Evolutionary conservation across 192 early-diverging fungal species (phyloP).

Genomic region (Umbelopsis isabellina): DNA sequence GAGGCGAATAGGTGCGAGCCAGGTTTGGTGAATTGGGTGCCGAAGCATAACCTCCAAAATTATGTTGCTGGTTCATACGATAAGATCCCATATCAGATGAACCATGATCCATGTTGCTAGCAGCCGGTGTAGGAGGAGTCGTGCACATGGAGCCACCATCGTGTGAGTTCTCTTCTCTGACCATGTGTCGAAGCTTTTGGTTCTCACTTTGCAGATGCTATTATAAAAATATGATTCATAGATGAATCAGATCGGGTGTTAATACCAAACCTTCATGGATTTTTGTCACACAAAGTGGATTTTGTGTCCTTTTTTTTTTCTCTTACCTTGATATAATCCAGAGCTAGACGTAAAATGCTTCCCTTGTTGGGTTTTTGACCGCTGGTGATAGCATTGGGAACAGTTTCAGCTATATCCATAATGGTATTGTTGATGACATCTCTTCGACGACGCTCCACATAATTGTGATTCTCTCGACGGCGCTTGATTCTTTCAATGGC

Average conservation of each 20-base stretch:
- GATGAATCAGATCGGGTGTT: too few species aligned
- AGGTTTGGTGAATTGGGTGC: conserved; percentile 28
- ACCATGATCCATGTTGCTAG: neutral
- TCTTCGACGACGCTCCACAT: conserved; percentile 72
- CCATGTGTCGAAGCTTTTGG: neutral
- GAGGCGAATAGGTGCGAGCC: neutral
- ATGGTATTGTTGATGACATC: conserved; percentile 80
- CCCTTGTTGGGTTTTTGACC: conserved; percentile 74
- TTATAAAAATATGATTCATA: conserved; percentile 4
- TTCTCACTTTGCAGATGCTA: conserved; percentile 16
- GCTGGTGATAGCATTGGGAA: conserved; percentile 62
- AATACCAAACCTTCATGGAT: too few species aligned
- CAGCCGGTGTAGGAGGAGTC: conserved; percentile 6
- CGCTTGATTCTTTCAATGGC: conserved; percentile 74
- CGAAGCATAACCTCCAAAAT: conserved; percentile 12
- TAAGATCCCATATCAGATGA: neutral
- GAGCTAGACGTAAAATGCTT: conserved; percentile 66
- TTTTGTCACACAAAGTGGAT: neutral
- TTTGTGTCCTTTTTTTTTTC: neutral
- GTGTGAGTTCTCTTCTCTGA: neutral
- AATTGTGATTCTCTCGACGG: conserved; percentile 80
- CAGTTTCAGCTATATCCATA: conserved; percentile 61
- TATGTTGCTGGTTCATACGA: conserved; percentile 7
- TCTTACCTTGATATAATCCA: conserved; percentile 61
- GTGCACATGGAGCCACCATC: neutral